Base-by-base conservation (phyloP, 495 filamentous ascomycete genomes). In the Penicillium riverlandense region DNA sequence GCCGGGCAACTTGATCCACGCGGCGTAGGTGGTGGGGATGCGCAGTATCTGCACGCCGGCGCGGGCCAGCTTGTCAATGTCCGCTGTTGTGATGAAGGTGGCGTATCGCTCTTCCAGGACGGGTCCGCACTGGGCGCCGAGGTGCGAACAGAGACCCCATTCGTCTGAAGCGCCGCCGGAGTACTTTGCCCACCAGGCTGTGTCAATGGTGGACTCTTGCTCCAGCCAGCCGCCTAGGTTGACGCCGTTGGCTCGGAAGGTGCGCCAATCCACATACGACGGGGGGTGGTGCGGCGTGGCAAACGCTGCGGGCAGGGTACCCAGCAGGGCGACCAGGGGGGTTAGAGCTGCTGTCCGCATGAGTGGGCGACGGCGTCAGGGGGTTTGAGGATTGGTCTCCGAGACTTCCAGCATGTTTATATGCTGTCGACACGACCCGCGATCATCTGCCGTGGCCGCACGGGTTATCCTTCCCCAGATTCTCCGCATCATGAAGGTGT, bases 191-290 rank as follows among this genome's bases (percentile, higher is more conserved):
- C 61, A 64, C 48, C 54, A 66, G 0, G 39, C 9, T 3, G 47
- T 58, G 45, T 61, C 57, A 29, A 63, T 58, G 8, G 55, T 60
- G 15, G 60, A 58, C 41, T 66, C 62, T 47, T 66, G 60, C 7
- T 53, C 55, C 0, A 66, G 56, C 62, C 60, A 63, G 30, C 60
- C 62, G 8, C 62, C 60, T 10, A 66, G 50, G 30, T 66, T 66
- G 34, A 55, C 56, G 15, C 59, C 59, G 35, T 59, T 40, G 30
- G 48, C 57, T 8, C 52, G 45, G 43, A 58, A 62, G 14, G 49
- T 61, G 33, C 44, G 44, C 57, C 59, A 63, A 41, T 63, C 37
- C 15, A 53, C 41, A 38, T 61, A 61, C 13, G 37, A 27, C 37
- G 7, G 8, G 37, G 11, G 28, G 28, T 38, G 37, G 37, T n/a